Evolutionary conservation across 2,329 filamentous ascomycete species (phyloP), one percentile per base, ranked within the genome.

Genomic region (Botryosphaeria dothidea): DNA sequence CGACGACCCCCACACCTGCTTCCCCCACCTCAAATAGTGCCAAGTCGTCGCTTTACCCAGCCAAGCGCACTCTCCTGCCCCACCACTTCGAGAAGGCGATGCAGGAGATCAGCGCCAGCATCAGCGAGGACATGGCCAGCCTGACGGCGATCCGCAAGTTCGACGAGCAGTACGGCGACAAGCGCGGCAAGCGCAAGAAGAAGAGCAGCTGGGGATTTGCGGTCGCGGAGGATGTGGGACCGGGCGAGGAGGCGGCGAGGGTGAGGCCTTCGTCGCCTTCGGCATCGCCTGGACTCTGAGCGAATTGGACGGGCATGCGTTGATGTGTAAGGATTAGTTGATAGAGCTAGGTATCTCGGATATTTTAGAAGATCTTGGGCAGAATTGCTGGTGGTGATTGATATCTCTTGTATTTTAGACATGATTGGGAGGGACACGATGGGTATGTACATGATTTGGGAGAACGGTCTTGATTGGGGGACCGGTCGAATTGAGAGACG

Each of bases 131-230:
- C 73, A 98, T 97, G 94, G 84, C 87, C 56, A 92, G 88, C 34
- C 81, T 99, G 67, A 87, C 88, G 69, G 91, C 92, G 13, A 97
- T 99, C 71, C 86, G 92, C 71, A 96, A 96, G 79, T 99, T 98
- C 73, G 95, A 99, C 74, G 92, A 97, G 79, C 91, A 94, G 76
- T 99, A 93, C 75, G 94, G 95, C 27, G 93, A 97, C 74, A 86
- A 90, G 38, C 90, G 87, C 72, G 86, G 85, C 1, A 85, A 86
- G 70, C 85, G 86, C 73, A 87, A 86, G 74, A 61, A 56, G 49
- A 88, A 86, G 77, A 87, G 77, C 27, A 79, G 80, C 0, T 84
- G 82, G 75, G 85, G 85, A 3, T 86, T 86, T 70, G 77, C 77
- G 2, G 69, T 52, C 3, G 56, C 45, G 1, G 54, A 67, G 21